Evolutionary conservation across 441 rosid genomes (phyloP), one percentile per base, ranked within the genome.

Genomic region (Jatropha podagrica): DNA sequence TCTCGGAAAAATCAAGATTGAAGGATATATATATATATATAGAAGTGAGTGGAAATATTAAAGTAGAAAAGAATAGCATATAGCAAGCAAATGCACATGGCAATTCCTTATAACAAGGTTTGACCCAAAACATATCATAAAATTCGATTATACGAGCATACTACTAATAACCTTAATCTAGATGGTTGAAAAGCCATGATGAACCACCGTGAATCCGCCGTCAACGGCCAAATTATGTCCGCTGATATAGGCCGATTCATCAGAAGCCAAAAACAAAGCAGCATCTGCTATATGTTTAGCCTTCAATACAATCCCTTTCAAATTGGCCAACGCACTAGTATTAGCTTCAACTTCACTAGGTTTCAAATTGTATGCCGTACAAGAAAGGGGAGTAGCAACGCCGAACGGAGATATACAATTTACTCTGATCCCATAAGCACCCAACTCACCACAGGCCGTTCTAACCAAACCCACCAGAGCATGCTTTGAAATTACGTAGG

Each of bases 171-270:
- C 32, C 32, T 32, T 32, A 32, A 32, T 32, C 32, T 32, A 32
- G 32, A 32, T 32, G 72, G 76, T 71, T 27, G 82, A 66, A 70
- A 27, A 72, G 60, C 79, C 46, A 56, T 72, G 83, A 77, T 77
- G 85, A 69, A 90, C 95, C 71, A 87, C 95, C 54, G 93, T 81
- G 78, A 83, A 88, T 10, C 97, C 98, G 6, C 97, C 98, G 72
- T 92, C 98, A 80, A 92, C 88, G 1, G 83, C 91, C 82, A 94
- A 80, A 78, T 94, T 92, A 73, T 88, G 97, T 5, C 96, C 95
- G 49, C 94, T 94, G 51, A 92, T 77, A 69, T 92, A 92, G 58
- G 84, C 86, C 11, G 98, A 88, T 72, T 89, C 97, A 81, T 94
- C 95, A 0, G 96, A 91, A 40, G 96, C 97, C 49, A 94, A 83